phyloP scores from a whole-genome alignment of 345 rosid species.

The Cardamine chenopodiifolia region DNA sequence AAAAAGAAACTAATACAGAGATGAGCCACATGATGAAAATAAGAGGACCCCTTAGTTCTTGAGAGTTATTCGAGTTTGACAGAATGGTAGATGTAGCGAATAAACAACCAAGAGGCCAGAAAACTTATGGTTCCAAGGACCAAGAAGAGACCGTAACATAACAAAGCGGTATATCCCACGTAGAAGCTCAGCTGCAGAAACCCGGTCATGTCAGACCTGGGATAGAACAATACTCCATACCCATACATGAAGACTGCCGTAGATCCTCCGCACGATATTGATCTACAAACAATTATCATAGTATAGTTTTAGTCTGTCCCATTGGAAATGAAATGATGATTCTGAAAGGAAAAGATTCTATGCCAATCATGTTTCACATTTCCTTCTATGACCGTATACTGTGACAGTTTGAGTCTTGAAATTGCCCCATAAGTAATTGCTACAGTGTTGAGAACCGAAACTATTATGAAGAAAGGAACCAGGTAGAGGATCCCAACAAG shows the following conservation, averaged over 20 bases:
- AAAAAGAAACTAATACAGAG: constrained; percentile 26
- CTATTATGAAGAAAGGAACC: constrained; percentile 56
- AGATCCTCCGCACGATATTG: constrained; percentile 67
- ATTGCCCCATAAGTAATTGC: constrained; percentile 69
- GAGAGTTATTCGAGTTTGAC: constrained; percentile 48
- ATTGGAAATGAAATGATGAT: neutral
- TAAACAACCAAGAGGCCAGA: constrained; percentile 60
- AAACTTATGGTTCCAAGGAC: constrained; percentile 72
- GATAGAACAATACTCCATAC: constrained; percentile 65
- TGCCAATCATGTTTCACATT: constrained; percentile 10
- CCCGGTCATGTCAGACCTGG: constrained; percentile 68
- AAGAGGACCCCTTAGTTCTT: constrained; percentile 5
- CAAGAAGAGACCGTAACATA: constrained; percentile 75
- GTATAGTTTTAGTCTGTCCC: neutral
- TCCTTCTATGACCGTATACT: neutral
- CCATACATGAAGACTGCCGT: constrained; percentile 69
- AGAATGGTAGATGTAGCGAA: constrained; percentile 58
- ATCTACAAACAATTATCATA: constrained; percentile 50
- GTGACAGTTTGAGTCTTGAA: neutral
- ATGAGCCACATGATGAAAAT: constrained; percentile 8
- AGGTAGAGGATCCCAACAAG: constrained; percentile 65
- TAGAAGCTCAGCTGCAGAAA: constrained; percentile 70
- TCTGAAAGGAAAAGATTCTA: neutral
- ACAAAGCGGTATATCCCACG: constrained; percentile 65
- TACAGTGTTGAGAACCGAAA: constrained; percentile 60